These are phyloP conservation scores for Deuterostichococcus epilithicus DNA, from an alignment of 139 green algal species.

Conservation along the genomic window DNA sequence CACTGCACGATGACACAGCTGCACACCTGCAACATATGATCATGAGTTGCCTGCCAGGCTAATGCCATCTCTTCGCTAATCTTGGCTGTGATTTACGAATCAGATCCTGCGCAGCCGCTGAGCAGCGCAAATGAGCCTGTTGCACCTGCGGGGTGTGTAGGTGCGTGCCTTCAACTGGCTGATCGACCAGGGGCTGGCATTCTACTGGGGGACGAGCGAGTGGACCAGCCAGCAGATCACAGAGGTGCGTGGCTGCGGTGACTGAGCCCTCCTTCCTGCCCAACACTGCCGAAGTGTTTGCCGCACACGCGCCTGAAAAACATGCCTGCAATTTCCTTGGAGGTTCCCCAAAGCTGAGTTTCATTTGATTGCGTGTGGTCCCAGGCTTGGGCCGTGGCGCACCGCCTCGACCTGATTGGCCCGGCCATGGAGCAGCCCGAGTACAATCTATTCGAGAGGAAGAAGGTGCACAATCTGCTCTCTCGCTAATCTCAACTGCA, in stretches of 20 bases:
- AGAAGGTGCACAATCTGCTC: conserved; percentile 42
- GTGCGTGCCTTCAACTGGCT: conserved; percentile 80
- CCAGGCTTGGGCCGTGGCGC: conserved; percentile 54
- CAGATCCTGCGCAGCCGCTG: too few species aligned
- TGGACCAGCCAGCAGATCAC: conserved; percentile 71
- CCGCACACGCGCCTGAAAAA: too few species aligned
- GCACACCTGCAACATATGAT: too few species aligned
- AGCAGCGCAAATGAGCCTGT: too few species aligned
- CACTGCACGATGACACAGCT: too few species aligned
- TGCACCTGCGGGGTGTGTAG: too few species aligned
- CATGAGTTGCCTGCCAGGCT: too few species aligned
- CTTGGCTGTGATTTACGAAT: too few species aligned
- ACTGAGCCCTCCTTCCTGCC: not conserved
- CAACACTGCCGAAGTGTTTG: not conserved
- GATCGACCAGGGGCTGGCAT: conserved; percentile 37
- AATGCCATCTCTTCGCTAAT: too few species aligned
- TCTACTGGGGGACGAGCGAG: conserved; percentile 73
- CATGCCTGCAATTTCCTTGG: not conserved
- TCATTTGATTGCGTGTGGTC: not conserved
- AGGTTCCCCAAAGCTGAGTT: too few species aligned
- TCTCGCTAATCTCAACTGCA: conserved; percentile 1
- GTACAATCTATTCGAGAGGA: conserved; percentile 81
- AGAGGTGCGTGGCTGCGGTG: conserved; percentile 30
- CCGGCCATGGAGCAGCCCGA: conserved; percentile 77
- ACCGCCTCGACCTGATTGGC: conserved; percentile 58